Percentiles rank a stretch among this genome's conserved stretches.
These are phyloP conservation scores for Fraxinus platypoda DNA, from an alignment of 305 asterid genomes.

Conservation along the genomic window DNA sequence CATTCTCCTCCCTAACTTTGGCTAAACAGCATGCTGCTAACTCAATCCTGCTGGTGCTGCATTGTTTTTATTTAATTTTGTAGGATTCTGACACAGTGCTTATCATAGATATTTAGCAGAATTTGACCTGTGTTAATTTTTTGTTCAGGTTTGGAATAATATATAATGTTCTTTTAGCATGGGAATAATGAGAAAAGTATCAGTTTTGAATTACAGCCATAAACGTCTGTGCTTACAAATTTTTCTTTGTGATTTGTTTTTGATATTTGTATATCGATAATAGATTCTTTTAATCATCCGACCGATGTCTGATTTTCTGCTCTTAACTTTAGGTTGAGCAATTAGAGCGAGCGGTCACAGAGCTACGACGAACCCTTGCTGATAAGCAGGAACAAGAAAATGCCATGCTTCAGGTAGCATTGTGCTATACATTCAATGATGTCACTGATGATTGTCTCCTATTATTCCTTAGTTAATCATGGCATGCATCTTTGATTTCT, in stretches of 20 bases:
- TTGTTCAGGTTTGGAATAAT: not conserved
- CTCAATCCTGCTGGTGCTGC: not conserved
- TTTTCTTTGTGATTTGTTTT: not conserved
- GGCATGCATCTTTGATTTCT: constrained; percentile 12
- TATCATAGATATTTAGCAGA: not conserved
- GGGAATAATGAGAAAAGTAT: not conserved
- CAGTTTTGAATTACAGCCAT: not conserved
- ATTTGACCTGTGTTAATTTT: not conserved
- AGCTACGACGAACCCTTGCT: constrained; percentile 64
- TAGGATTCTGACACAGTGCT: not conserved
- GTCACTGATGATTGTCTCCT: not conserved
- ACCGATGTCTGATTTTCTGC: constrained; percentile 24
- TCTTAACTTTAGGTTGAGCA: constrained; percentile 63
- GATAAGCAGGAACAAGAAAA: constrained; percentile 97
- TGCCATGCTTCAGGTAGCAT: constrained; percentile 89
- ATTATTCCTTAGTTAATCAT: not conserved
- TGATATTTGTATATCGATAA: not conserved
- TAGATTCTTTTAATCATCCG: not conserved
- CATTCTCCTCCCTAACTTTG: not conserved
- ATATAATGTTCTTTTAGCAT: not conserved
- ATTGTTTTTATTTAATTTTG: not conserved
- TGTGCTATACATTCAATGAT: not conserved
- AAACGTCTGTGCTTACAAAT: not conserved
- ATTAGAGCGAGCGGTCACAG: constrained; percentile 70
- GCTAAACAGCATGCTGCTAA: not conserved